Conservation (phyloP, 257 asterid species). For the Nicotiana attenuata region DNA sequence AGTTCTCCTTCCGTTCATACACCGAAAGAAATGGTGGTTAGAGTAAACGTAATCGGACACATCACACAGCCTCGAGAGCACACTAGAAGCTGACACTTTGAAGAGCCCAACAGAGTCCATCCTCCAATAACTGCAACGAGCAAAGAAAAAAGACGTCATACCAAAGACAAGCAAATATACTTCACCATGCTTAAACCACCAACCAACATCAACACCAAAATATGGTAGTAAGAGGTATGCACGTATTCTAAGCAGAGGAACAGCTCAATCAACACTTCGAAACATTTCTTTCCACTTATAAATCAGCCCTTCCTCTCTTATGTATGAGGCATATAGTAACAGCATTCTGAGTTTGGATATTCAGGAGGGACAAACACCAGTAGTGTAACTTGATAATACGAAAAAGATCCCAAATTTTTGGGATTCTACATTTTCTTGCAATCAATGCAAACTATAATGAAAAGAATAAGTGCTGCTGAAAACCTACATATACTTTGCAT, state of each 20-base stretch:
- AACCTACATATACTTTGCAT: neutral
- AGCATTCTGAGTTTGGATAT: neutral
- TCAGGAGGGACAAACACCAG: neutral
- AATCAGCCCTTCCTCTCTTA: neutral
- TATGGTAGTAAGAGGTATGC: neutral
- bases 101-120: constrained; percentile 2
- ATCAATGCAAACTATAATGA: neutral
- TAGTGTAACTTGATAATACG: neutral
- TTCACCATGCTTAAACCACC: neutral
- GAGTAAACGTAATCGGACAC: neutral
- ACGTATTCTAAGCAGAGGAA: neutral
- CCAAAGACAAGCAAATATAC: neutral
- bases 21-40: neutral
- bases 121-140: constrained; percentile 6
- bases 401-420: neutral
- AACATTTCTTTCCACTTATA: neutral
- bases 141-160: neutral
- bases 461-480: neutral
- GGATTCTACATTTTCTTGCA: neutral
- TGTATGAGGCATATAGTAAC: neutral
- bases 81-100: neutral
- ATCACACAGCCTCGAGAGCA: neutral
- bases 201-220: neutral
- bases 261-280: neutral
- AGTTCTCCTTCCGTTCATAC: constrained; percentile 1